Percentiles rank a stretch among this genome's conserved stretches.
Conservation (phyloP, 73 alveolate species). For the Breviolum minutum region DNA sequence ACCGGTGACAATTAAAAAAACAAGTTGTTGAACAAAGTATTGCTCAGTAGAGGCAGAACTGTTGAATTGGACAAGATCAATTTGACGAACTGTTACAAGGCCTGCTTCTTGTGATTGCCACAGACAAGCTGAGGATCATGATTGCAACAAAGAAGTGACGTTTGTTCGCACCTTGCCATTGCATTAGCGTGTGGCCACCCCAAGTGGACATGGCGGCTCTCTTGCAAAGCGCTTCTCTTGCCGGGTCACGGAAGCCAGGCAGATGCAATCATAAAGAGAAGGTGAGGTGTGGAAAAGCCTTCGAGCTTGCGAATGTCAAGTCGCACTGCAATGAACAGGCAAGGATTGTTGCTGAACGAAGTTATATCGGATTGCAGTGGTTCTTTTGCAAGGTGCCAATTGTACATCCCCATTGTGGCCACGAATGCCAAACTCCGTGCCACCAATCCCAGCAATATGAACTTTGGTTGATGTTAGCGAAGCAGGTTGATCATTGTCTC, state of each 20-base stretch:
- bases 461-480: background rate
- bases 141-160: constrained; percentile 48
- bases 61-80: too few species aligned
- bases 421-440: constrained; percentile 9
- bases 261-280: constrained; percentile 45
- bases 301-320: constrained; percentile 35
- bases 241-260: background rate
- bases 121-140: constrained; percentile 17
- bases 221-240: too few species aligned
- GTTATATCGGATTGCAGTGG: background rate
- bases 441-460: constrained; percentile 27
- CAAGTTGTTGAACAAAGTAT: too few species aligned
- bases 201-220: background rate
- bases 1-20: too few species aligned
- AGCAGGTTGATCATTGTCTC: too few species aligned
- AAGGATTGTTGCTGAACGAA: background rate
- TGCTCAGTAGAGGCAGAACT: too few species aligned
- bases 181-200: background rate
- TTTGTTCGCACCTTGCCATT: constrained; percentile 21
- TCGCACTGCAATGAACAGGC: constrained; percentile 69
- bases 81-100: background rate
- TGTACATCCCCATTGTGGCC: constrained; percentile 58
- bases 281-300: constrained; percentile 65
- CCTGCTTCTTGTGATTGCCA: background rate
- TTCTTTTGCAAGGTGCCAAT: constrained; percentile 12